These are phyloP conservation scores for Ascochyta pisi DNA, from an alignment of 2,329 filamentous ascomycete species.

Conservation along the genomic window DNA sequence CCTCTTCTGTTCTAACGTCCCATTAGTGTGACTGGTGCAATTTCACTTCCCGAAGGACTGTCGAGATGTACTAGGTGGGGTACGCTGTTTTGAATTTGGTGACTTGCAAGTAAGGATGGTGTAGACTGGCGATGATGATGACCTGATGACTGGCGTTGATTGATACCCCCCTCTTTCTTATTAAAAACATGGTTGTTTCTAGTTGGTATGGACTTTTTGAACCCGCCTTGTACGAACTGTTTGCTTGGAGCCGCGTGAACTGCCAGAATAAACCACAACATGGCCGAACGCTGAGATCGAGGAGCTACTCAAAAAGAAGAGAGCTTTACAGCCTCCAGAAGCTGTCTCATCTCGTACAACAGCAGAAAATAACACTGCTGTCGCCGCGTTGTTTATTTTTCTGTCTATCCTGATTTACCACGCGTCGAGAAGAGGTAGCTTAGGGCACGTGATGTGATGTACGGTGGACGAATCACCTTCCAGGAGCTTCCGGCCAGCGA, in stretches of 20 bases:
- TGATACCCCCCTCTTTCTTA: constrained; percentile 31
- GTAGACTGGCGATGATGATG: constrained; percentile 2
- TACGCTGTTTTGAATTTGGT: background rate
- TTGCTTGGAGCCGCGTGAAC: too few relatives aligned
- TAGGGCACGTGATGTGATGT: constrained; percentile 7
- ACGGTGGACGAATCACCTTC: constrained; percentile 27
- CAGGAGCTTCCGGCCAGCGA: constrained; percentile 40
- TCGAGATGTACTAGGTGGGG: constrained; percentile 42
- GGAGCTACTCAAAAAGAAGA: too few relatives aligned
- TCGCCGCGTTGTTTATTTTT: too few relatives aligned
- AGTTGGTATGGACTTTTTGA: too few relatives aligned
- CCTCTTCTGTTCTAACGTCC: constrained; percentile 7
- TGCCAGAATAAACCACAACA: too few relatives aligned
- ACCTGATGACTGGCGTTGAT: constrained; percentile 17
- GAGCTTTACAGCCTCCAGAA: too few relatives aligned
- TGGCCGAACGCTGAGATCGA: too few relatives aligned
- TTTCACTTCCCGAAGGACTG: constrained; percentile 43
- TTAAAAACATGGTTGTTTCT: background rate
- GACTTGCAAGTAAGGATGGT: background rate
- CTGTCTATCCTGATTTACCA: too few relatives aligned
- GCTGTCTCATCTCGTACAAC: too few relatives aligned
- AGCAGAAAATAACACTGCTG: too few relatives aligned
- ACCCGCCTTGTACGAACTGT: too few relatives aligned
- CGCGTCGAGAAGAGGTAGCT: too few relatives aligned
- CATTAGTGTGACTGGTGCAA: constrained; percentile 52